phyloP scores from a whole-genome alignment of 2,329 filamentous ascomycete genomes.

The Colletotrichum gloeosporioides region DNA sequence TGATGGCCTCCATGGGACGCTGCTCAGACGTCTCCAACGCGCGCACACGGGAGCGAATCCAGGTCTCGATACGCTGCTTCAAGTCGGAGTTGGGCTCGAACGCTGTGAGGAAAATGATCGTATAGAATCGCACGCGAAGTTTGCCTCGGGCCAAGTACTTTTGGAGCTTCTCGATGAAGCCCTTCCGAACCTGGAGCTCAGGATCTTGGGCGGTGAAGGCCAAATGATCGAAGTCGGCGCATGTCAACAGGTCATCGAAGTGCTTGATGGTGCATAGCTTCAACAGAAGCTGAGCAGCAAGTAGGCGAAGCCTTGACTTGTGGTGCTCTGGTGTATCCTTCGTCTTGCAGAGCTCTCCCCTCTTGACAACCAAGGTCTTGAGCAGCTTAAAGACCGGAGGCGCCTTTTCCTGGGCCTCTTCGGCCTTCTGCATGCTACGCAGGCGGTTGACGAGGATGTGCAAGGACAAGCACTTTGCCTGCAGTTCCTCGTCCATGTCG shows the following conservation, averaged over 20 bases:
- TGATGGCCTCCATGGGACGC: slow-evolving; percentile 77
- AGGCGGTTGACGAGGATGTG: slow-evolving; percentile 88
- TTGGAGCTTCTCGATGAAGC: slow-evolving; percentile 85
- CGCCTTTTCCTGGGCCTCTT: slow-evolving; percentile 63
- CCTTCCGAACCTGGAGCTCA: slow-evolving; percentile 73
- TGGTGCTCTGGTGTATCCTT: slow-evolving; percentile 79
- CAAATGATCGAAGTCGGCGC: slow-evolving; percentile 79
- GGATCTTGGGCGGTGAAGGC: slow-evolving; percentile 83
- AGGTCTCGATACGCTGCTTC: slow-evolving; percentile 79
- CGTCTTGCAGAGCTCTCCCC: slow-evolving; percentile 81
- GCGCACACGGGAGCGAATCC: slow-evolving; percentile 83
- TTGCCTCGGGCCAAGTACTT: slow-evolving; percentile 82
- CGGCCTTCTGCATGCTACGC: slow-evolving; percentile 60
- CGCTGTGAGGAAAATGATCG: slow-evolving; percentile 86
- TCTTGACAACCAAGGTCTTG: slow-evolving; percentile 74
- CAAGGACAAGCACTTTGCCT: slow-evolving; percentile 83
- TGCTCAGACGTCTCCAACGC: slow-evolving; percentile 66
- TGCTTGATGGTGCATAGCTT: slow-evolving; percentile 82
- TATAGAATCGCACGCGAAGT: slow-evolving; percentile 81
- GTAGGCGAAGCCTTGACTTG: slow-evolving; percentile 79
- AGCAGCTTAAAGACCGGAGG: slow-evolving; percentile 79
- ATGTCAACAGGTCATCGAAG: slow-evolving; percentile 77
- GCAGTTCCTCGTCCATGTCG: slow-evolving; percentile 78
- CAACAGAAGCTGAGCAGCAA: slow-evolving; percentile 79
- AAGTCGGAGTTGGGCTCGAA: slow-evolving; percentile 83